Percentiles rank a stretch among this genome's conserved stretches.
Evolutionary conservation across 805 yeast genomes (phyloP).

Genomic region (Zygosaccharomyces lentus): DNA sequence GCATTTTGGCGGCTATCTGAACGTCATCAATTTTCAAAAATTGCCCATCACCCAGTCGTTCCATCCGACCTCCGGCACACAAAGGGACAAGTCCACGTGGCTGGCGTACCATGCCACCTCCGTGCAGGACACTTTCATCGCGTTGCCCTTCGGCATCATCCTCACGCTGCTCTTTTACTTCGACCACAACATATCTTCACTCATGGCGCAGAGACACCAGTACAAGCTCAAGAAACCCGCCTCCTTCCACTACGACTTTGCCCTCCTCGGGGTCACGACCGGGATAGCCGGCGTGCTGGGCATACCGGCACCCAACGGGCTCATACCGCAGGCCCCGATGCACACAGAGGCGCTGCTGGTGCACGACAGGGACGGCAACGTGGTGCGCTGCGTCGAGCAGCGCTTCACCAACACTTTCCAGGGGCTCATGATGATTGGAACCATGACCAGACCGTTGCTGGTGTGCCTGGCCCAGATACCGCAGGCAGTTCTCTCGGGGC

Average conservation of each 20-base stretch:
- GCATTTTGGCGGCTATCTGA: conserved; percentile 81
- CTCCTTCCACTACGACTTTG: conserved; percentile 89
- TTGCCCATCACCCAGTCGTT: conserved; percentile 72
- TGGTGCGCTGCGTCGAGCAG: conserved; percentile 76
- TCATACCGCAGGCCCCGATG: conserved; percentile 95
- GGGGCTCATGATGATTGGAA: conserved; percentile 76
- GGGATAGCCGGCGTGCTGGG: conserved; percentile 86
- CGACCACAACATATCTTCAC: conserved; percentile 91
- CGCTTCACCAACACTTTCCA: conserved; percentile 79
- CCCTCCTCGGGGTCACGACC: conserved; percentile 78
- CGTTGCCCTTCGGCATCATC: conserved; percentile 87
- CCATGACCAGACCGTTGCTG: conserved; percentile 86
- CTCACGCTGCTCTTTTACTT: conserved; percentile 83
- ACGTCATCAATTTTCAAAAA: conserved; percentile 50
- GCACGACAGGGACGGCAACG: conserved; percentile 25
- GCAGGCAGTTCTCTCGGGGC: conserved; percentile 87
- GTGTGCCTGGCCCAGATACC: conserved; percentile 80
- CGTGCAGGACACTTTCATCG: conserved; percentile 76
- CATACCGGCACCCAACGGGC: conserved; percentile 92
- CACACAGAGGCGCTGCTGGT: conserved; percentile 78
- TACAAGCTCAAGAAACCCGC: conserved; percentile 83
- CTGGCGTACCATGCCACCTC: conserved; percentile 40
- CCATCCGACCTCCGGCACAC: conserved; percentile 53
- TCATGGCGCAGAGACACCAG: conserved; percentile 83
- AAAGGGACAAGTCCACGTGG: conserved; percentile 35